Evolutionary conservation across 352 stramenopile species (phyloP).

Genomic region (Paralagenidium karlingii): DNA sequence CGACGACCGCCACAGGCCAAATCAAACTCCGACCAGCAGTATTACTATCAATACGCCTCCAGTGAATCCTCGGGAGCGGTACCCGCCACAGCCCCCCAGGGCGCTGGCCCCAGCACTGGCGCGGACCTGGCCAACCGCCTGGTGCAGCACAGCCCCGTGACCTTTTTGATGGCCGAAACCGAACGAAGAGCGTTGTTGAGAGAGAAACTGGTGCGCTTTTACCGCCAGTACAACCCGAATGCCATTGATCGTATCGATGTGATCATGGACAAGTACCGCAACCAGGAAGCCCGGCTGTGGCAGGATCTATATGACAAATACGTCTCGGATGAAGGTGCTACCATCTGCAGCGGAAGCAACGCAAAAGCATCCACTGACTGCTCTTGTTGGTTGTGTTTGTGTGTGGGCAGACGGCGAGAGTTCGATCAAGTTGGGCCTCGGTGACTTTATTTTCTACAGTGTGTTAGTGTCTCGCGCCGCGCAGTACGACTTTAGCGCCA

Average conservation of each 20-base stretch:
- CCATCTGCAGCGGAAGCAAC: neutral
- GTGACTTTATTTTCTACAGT: slow-evolving; percentile 99
- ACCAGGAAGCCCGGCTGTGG: slow-evolving; percentile 64
- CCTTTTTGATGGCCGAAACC: neutral
- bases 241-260: slow-evolving; percentile 49
- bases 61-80: neutral
- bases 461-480: slow-evolving; percentile 94
- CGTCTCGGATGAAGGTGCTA: slow-evolving; percentile 35
- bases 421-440: slow-evolving; percentile 91
- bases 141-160: no score
- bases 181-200: slow-evolving; percentile 6
- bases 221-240: slow-evolving; percentile 48
- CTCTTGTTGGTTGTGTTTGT: neutral
- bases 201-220: slow-evolving; percentile 45
- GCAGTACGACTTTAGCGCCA: slow-evolving; percentile 92
- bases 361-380: neutral
- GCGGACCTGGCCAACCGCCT: no score
- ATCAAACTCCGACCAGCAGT: no score
- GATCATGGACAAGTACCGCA: slow-evolving; percentile 63
- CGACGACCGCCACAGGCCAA: no score
- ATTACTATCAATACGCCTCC: slow-evolving; percentile 1
- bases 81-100: no score
- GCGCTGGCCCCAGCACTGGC: no score
- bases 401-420: slow-evolving; percentile 36
- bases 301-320: slow-evolving; percentile 70